Conservation (phyloP, 1,284 basidiomycete species). For the Golubevia sp. region DNA sequence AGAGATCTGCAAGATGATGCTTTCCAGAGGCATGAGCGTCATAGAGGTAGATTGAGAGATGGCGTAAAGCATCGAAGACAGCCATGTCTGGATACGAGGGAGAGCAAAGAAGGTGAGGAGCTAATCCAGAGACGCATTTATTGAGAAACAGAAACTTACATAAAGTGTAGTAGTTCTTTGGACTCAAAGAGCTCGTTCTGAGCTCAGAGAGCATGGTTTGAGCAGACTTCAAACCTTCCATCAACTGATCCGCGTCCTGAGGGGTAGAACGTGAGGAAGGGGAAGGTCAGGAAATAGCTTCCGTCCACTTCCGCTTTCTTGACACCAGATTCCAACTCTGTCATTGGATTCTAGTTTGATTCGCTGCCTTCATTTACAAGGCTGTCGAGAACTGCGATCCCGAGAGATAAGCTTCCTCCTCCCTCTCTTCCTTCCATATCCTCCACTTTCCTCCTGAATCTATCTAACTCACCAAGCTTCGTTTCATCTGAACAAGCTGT, state of each 20-base stretch:
- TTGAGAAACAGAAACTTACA: constrained; percentile 22
- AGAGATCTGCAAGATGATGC: constrained; percentile 58
- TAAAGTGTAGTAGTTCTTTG: constrained; percentile 59
- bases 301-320: too few relatives aligned
- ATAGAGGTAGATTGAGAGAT: constrained; percentile 57
- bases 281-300: too few relatives aligned
- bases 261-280: background rate
- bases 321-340: too few relatives aligned
- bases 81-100: constrained; percentile 50
- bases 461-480: constrained; percentile 25
- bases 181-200: constrained; percentile 47
- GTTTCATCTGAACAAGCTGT: constrained; percentile 57
- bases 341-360: too few relatives aligned
- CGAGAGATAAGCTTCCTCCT: too few relatives aligned
- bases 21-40: constrained; percentile 54
- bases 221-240: constrained; percentile 59
- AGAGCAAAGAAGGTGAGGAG: background rate
- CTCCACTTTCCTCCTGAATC: background rate
- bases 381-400: too few relatives aligned
- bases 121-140: background rate
- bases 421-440: too few relatives aligned
- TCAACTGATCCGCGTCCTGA: constrained; percentile 53
- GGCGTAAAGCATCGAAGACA: constrained; percentile 54
- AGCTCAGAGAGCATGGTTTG: constrained; percentile 58
- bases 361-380: too few relatives aligned